These are phyloP conservation scores for Hydnomerulius pinastri DNA, from an alignment of 768 basidiomycete species.

Conservation along the genomic window DNA sequence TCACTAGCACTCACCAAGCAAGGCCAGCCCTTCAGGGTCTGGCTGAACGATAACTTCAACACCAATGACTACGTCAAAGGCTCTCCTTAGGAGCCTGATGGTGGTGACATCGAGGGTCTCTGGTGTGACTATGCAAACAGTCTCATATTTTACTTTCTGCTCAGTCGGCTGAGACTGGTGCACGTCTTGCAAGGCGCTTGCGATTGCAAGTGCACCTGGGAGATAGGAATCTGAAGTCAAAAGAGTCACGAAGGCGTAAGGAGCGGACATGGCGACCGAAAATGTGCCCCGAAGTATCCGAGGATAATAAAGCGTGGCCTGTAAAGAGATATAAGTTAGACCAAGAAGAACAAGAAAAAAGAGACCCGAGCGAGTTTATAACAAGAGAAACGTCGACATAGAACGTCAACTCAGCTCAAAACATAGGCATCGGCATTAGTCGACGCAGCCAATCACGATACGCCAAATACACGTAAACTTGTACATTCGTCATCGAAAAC, in stretches of 20 bases:
- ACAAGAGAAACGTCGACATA: neutral
- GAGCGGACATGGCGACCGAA: conserved; percentile 52
- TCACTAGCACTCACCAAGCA: conserved; percentile 71
- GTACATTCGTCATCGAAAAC: too few relatives aligned
- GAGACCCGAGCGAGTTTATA: conserved; percentile 4
- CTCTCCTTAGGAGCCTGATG: conserved; percentile 75
- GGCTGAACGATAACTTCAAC: conserved; percentile 85
- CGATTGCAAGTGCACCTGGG: conserved; percentile 87
- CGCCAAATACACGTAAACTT: too few relatives aligned
- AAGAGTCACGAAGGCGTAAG: conserved; percentile 88
- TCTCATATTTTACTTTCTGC: conserved; percentile 58
- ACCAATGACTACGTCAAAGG: conserved; percentile 85
- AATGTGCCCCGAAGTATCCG: conserved; percentile 6
- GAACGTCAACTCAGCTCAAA: neutral
- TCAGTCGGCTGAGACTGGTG: conserved; percentile 47
- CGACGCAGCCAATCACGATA: too few relatives aligned
- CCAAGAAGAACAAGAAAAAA: conserved; percentile 1
- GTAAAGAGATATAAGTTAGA: conserved; percentile 21
- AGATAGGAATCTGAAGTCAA: conserved; percentile 92
- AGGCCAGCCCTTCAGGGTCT: conserved; percentile 62
- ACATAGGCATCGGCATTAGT: too few relatives aligned
- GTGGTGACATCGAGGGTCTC: conserved; percentile 85
- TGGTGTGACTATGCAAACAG: conserved; percentile 92
- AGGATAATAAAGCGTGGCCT: conserved; percentile 12
- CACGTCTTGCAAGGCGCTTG: conserved; percentile 79